These are phyloP conservation scores for Orobanche coerulescens DNA, from an alignment of 257 asterid genomes.

Conservation along the genomic window DNA sequence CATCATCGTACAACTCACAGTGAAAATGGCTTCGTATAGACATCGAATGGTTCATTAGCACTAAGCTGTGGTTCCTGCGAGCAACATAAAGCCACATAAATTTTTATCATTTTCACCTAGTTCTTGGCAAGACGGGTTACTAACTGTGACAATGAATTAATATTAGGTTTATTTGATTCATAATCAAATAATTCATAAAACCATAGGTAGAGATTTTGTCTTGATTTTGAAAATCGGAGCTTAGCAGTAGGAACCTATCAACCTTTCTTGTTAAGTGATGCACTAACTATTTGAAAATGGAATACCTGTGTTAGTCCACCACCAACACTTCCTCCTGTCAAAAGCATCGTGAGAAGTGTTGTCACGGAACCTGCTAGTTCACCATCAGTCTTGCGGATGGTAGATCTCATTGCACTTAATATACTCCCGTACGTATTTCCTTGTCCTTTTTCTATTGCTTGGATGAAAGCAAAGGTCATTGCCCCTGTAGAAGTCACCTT, in stretches of 20 bases:
- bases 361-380: conserved; percentile 48
- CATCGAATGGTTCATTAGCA: conserved; percentile 69
- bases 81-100: neutral
- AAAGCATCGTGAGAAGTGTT: conserved; percentile 65
- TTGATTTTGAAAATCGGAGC: no score
- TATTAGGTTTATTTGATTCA: no score
- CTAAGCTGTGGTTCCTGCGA: conserved; percentile 78
- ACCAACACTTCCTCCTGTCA: conserved; percentile 72
- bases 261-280: neutral
- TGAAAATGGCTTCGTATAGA: conserved; percentile 69
- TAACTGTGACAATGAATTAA: no score
- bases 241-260: neutral
- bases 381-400: conserved; percentile 42
- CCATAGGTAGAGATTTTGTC: no score
- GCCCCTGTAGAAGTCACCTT: conserved; percentile 92
- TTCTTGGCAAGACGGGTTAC: no score
- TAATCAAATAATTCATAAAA: no score
- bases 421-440: conserved; percentile 81
- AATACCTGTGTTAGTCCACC: conserved; percentile 69
- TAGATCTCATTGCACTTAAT: conserved; percentile 67
- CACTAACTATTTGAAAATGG: neutral
- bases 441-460: conserved; percentile 73
- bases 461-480: conserved; percentile 91
- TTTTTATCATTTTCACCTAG: neutral
- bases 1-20: conserved; percentile 26